A percentile compares a stretch with the other conserved stretches of the same genome.
Evolutionary conservation across 1,284 basidiomycete species (phyloP).

Genomic region (Ceratobasidium sp.): DNA sequence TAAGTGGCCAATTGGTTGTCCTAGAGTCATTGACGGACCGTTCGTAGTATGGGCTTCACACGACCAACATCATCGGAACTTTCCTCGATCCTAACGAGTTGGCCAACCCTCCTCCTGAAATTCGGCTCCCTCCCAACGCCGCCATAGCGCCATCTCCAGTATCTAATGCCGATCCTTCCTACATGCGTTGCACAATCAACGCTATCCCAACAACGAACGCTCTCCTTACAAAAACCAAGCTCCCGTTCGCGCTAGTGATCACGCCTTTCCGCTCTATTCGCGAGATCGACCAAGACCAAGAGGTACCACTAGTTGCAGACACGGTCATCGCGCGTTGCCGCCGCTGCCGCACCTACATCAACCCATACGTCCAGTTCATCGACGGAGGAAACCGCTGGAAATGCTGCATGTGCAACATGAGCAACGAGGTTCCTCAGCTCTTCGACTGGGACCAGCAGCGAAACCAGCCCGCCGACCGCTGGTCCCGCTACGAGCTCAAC

Average conservation of each 20-base stretch:
- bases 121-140: conserved; percentile 84
- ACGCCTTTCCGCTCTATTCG: conserved; percentile 89
- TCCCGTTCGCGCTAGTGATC: conserved; percentile 91
- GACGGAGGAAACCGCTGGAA: conserved; percentile 99
- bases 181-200: conserved; percentile 93
- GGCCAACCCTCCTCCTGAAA: conserved; percentile 84
- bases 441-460: conserved; percentile 98
- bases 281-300: conserved; percentile 67
- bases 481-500: conserved; percentile 94
- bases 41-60: conserved; percentile 71
- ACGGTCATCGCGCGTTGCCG: conserved; percentile 97
- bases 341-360: conserved; percentile 97
- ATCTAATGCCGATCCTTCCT: conserved; percentile 89
- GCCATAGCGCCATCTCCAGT: conserved; percentile 82
- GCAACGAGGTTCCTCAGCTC: conserved; percentile 94
- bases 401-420: conserved; percentile 99
- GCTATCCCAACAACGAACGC: conserved; percentile 94
- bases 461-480: conserved; percentile 91
- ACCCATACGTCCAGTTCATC: conserved; percentile 98
- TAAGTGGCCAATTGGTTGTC: conserved; percentile 44
- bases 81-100: conserved; percentile 91
- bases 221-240: conserved; percentile 90
- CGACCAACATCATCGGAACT: conserved; percentile 87
- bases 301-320: conserved; percentile 89
- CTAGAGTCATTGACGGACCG: conserved; percentile 31